Evolutionary conservation across 495 filamentous ascomycete genomes (phyloP).

Genomic region (Hypomontagnella monticulosa): DNA sequence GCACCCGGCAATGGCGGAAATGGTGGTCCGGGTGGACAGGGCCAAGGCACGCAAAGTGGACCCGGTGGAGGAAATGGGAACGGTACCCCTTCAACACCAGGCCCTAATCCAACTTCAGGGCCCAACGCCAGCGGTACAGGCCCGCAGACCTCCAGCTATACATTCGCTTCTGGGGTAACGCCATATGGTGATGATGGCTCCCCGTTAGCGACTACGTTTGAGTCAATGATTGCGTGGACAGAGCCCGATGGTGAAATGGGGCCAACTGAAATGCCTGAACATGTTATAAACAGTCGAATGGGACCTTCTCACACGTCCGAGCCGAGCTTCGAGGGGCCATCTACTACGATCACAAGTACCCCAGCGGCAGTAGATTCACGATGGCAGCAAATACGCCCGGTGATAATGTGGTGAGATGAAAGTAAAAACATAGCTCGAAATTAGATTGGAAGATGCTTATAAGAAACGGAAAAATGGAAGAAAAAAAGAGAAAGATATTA

Average conservation of each 20-base stretch:
- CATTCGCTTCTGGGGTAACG: conserved; percentile 31
- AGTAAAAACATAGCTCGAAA: background rate
- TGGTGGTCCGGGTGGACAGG: conserved; percentile 1
- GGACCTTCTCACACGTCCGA: background rate
- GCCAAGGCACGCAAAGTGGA: conserved; percentile 6
- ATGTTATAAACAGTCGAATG: conserved; percentile 5
- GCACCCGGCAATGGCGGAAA: conserved; percentile 4
- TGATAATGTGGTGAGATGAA: conserved; percentile 38
- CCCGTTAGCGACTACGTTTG: conserved; percentile 37
- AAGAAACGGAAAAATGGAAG: background rate
- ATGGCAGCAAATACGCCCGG: conserved; percentile 42
- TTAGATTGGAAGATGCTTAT: background rate
- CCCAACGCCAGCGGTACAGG: conserved; percentile 11
- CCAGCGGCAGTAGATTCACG: conserved; percentile 25
- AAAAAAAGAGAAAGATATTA: background rate
- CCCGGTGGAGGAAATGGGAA: conserved; percentile 13
- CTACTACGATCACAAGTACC: conserved; percentile 18
- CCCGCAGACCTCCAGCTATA: conserved; percentile 34
- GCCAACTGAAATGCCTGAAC: conserved; percentile 23
- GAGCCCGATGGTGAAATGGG: conserved; percentile 33
- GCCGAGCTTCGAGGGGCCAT: conserved; percentile 20
- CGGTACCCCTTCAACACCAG: conserved; percentile 2
- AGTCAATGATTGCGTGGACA: conserved; percentile 40
- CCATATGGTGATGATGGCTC: conserved; percentile 32
- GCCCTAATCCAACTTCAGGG: conserved; percentile 16